A percentile compares a stretch with the other conserved stretches of the same genome.
These are phyloP conservation scores for Cairneyella variabilis DNA, from an alignment of 495 filamentous ascomycete genomes.

Conservation along the genomic window DNA sequence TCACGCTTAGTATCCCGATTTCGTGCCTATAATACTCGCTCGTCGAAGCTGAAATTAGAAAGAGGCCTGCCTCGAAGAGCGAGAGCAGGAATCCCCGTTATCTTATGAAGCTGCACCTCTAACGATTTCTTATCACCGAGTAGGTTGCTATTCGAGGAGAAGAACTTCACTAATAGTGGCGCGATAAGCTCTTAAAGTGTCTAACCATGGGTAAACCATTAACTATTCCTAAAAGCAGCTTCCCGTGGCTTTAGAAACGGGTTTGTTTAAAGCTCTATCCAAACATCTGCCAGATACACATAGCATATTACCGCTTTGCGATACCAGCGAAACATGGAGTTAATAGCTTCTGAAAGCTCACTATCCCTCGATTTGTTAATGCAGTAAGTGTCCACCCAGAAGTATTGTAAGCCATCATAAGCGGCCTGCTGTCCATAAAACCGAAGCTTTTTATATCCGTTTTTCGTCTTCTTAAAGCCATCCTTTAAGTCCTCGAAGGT, in stretches of 20 bases:
- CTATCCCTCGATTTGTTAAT: not conserved
- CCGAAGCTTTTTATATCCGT: not conserved
- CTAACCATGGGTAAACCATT: not conserved
- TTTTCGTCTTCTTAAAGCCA: not conserved
- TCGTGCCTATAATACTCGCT: constrained; percentile 33
- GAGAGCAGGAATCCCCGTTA: constrained; percentile 12
- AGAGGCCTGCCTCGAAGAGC: constrained; percentile 17
- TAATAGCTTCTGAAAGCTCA: not conserved
- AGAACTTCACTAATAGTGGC: constrained; percentile 4
- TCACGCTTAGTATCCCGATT: constrained; percentile 26
- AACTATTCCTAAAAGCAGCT: constrained; percentile 11
- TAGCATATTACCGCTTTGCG: constrained; percentile 26
- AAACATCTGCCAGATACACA: constrained; percentile 29
- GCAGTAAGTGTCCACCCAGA: not conserved
- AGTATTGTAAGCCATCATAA: not conserved
- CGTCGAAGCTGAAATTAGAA: constrained; percentile 15
- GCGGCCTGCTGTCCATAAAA: not conserved
- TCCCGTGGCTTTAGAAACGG: constrained; percentile 10
- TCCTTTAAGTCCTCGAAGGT: constrained; percentile 10
- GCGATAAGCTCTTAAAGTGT: not conserved
- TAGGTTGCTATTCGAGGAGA: constrained; percentile 17
- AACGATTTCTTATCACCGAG: constrained; percentile 16
- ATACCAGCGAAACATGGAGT: not conserved
- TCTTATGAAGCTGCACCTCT: constrained; percentile 24
- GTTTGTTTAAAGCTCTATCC: constrained; percentile 6